phyloP scores from a whole-genome alignment of 164 flowering plant genomes.

The Piper longum region DNA sequence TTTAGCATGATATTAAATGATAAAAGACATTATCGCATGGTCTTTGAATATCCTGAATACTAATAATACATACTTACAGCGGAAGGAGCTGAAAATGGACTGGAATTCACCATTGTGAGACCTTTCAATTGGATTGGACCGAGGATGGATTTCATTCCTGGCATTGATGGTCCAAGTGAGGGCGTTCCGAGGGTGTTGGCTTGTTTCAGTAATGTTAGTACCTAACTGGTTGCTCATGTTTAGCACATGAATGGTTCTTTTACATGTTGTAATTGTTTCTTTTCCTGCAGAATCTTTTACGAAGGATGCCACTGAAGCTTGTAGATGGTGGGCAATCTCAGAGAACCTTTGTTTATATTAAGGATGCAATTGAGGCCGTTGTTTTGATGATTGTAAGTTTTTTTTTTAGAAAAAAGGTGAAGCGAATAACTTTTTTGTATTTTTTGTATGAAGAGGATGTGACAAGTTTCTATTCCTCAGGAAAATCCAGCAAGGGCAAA shows the following conservation, averaged over 20 bases:
- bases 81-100: slow-evolving; percentile 51
- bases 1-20: no score
- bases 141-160: slow-evolving; percentile 57
- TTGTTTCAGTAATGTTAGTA: slow-evolving; percentile 50
- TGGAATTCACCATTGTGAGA: slow-evolving; percentile 50
- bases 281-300: slow-evolving; percentile 30
- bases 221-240: not conserved
- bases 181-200: slow-evolving; percentile 62
- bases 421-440: not conserved
- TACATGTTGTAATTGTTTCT: not conserved
- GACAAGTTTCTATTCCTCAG: slow-evolving; percentile 1
- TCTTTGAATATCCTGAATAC: not conserved
- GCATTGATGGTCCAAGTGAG: slow-evolving; percentile 54
- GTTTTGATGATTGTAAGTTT: slow-evolving; percentile 43
- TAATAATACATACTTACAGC: slow-evolving; percentile 15
- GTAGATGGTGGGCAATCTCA: slow-evolving; percentile 39
- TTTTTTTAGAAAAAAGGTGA: not conserved
- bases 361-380: slow-evolving; percentile 58
- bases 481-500: slow-evolving; percentile 18
- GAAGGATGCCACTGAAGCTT: slow-evolving; percentile 47
- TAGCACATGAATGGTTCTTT: not conserved
- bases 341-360: slow-evolving; percentile 32
- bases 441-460: not conserved
- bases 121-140: slow-evolving; percentile 71
- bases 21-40: not conserved